Conservation (phyloP, 1,284 basidiomycete genomes). For the Meripilus lineatus region DNA sequence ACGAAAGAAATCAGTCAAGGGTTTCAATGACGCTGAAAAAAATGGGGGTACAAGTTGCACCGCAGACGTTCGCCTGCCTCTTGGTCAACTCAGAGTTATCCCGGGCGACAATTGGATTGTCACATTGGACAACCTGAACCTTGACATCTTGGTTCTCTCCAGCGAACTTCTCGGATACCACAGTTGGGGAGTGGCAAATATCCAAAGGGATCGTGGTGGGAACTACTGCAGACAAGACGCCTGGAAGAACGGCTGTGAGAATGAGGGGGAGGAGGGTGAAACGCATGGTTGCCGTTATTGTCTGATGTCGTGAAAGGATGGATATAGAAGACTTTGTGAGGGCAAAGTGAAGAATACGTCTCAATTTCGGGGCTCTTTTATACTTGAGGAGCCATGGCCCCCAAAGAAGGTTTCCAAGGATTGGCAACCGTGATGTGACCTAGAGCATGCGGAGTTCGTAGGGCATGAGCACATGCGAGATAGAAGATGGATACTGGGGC, state of each 20-base stretch:
- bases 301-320: neutral
- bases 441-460: too few species aligned
- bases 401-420: too few species aligned
- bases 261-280: neutral
- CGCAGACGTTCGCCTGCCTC: constrained; percentile 33
- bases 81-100: neutral
- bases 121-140: constrained; percentile 2
- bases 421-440: too few species aligned
- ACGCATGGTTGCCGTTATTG: neutral
- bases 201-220: neutral
- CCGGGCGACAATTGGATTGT: neutral
- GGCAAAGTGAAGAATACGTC: neutral
- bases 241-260: neutral
- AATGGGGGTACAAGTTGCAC: constrained; percentile 30
- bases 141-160: constrained; percentile 5
- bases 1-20: neutral
- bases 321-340: neutral
- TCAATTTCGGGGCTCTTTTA: neutral
- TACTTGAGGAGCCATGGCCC: neutral
- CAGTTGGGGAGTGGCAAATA: constrained; percentile 2
- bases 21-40: neutral
- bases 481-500: too few species aligned
- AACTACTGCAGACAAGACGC: neutral
- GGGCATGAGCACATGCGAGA: too few species aligned
- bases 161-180: constrained; percentile 1